These are phyloP conservation scores for Boletus semigastroideus DNA, from an alignment of 1,284 basidiomycete species.

Conservation along the genomic window DNA sequence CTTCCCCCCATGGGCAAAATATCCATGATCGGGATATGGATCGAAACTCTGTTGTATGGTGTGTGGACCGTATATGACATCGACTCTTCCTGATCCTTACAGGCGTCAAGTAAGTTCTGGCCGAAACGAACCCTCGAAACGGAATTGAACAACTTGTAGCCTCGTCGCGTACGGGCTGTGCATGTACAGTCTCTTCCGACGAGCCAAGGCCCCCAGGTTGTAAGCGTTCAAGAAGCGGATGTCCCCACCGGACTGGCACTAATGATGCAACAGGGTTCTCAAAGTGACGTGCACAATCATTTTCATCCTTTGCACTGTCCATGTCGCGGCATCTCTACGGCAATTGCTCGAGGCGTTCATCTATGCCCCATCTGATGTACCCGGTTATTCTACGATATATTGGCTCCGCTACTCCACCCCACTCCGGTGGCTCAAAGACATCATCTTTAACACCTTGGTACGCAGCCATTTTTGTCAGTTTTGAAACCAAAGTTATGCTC, in stretches of 20 bases:
- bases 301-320: neutral
- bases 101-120: neutral
- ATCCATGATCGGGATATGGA: constrained; percentile 6
- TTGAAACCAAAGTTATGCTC: neutral
- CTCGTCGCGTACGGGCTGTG: neutral
- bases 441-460: neutral
- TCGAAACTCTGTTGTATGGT: constrained; percentile 10
- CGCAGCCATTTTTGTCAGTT: neutral
- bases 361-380: neutral
- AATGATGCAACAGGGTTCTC: too few species aligned
- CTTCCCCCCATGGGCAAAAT: constrained; percentile 1
- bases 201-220: neutral
- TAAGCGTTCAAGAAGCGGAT: neutral
- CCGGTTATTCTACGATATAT: neutral
- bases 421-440: neutral
- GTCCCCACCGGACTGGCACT: too few species aligned
- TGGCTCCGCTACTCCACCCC: neutral
- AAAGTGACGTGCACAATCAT: neutral
- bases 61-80: neutral
- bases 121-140: neutral
- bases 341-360: neutral
- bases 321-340: neutral
- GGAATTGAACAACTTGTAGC: neutral
- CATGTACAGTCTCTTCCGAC: neutral
- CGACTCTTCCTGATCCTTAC: neutral